Conservation (phyloP, 805 yeast species). For the Zygoascus tannicola region DNA sequence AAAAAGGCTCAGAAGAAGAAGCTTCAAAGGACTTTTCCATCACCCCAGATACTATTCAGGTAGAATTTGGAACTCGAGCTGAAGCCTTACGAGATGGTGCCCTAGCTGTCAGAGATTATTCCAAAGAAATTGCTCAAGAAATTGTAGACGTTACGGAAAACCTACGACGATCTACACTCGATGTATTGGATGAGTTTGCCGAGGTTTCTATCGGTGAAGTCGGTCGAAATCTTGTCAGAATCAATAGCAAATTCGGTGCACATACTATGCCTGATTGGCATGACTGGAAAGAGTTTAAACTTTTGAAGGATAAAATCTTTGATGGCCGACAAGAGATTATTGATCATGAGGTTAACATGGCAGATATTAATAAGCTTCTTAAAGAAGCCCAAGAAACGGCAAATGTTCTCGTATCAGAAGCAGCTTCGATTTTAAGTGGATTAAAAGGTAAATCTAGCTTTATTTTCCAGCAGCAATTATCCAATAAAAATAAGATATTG, state of each 20-base stretch:
- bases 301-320: constrained; percentile 34
- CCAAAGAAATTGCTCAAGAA: constrained; percentile 16
- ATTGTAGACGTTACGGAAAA: constrained; percentile 18
- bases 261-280: constrained; percentile 16
- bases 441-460: constrained; percentile 18
- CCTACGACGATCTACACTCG: constrained; percentile 30
- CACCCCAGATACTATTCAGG: constrained; percentile 15
- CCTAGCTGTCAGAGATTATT: constrained; percentile 17
- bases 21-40: constrained; percentile 7
- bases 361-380: constrained; percentile 32
- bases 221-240: constrained; percentile 30
- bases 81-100: constrained; percentile 19
- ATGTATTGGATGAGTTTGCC: constrained; percentile 40
- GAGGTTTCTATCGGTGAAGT: constrained; percentile 38
- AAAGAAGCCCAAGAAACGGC: constrained; percentile 38
- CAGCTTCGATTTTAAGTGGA: constrained; percentile 31
- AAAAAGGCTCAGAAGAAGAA: constrained; percentile 8
- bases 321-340: constrained; percentile 34
- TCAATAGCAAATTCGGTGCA: constrained; percentile 2
- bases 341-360: constrained; percentile 30
- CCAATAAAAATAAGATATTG: constrained; percentile 6
- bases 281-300: constrained; percentile 37
- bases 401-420: constrained; percentile 33
- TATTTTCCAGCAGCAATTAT: constrained; percentile 16
- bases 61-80: constrained; percentile 16